Conservation (phyloP, 768 basidiomycete genomes). For the Kwoniella dejecticola region DNA sequence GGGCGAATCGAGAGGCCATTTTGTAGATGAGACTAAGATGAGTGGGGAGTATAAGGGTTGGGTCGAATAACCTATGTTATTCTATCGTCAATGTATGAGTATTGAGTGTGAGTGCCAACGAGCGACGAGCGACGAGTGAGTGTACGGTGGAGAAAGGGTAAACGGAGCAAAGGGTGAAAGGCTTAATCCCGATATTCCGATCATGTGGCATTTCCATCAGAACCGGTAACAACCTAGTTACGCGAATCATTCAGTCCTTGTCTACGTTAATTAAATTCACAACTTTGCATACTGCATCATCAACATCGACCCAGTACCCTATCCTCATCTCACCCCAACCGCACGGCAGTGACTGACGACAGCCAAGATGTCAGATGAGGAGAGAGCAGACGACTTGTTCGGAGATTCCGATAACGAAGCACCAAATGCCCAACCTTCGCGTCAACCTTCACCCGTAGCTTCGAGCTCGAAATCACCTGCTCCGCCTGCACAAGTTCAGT, state of each 20-base stretch:
- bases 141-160: constrained; percentile 2
- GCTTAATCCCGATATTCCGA: constrained; percentile 26
- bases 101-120: background rate
- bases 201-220: constrained; percentile 9
- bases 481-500: constrained; percentile 11
- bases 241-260: background rate
- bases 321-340: no score
- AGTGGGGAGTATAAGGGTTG: constrained; percentile 22
- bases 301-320: background rate
- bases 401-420: constrained; percentile 21
- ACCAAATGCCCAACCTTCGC: background rate
- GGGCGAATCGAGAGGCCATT: constrained; percentile 50
- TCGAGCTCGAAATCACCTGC: constrained; percentile 28
- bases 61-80: constrained; percentile 2
- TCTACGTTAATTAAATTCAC: no score
- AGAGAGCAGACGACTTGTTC: constrained; percentile 42
- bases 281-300: no score
- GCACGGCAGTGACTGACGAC: background rate
- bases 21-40: constrained; percentile 12
- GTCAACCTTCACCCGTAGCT: constrained; percentile 26
- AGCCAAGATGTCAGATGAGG: constrained; percentile 38
- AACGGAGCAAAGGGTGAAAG: constrained; percentile 5
- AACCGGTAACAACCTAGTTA: background rate
- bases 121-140: constrained; percentile 2
- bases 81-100: background rate